Evolutionary conservation across 208 protist species (phyloP), one percentile per base, ranked within the genome.

Genomic region (Naegleria fowleri): DNA sequence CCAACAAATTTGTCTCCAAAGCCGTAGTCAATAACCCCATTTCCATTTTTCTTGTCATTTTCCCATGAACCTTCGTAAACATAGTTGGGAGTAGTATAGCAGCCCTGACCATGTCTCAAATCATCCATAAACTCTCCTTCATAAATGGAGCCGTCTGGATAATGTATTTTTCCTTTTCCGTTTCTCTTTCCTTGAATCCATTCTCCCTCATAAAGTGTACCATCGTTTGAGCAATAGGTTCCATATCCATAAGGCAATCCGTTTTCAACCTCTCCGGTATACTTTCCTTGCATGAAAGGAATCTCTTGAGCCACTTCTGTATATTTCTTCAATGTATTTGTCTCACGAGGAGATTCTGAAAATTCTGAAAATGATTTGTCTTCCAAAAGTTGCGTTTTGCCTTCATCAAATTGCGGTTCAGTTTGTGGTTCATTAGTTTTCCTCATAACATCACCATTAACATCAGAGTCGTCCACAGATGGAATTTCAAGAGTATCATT

Each of bases 51-150:
- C 51, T 92, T 67, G 7, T 96, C 96, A 33, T 97, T 94, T 25
- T 91, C 48, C 96, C 97, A 98, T 43, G 94, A 89, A n/a, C 97
- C 97, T 39, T 95, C 94, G 92, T 98, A 97, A 3, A 92, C 90
- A 2, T 94, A 85, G 9, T 40, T 51, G 76, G 40, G 13, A n/a
- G 55, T 88, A 19, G 9, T 87, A 33, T 91, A 92, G 25, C 16
- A 11, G 0, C 92, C 92, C 0, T 88, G 11, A 13, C 92, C 92
- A 39, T 93, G 76, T 19, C 92, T 52, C 51, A 16, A 11, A 58
- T 58, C 85, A 58, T 88, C 25, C 4, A 58, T 36, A 6, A 29
- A 58, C 38, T 88, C 85, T 9, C 85, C 85, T n/a, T 25, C 25
- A 58, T 88, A 88, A 38, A 88, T 41, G 4, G n/a, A 29, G 5